These are phyloP conservation scores for Soucietia sequanensis DNA, from an alignment of 805 yeast genomes.

Conservation along the genomic window DNA sequence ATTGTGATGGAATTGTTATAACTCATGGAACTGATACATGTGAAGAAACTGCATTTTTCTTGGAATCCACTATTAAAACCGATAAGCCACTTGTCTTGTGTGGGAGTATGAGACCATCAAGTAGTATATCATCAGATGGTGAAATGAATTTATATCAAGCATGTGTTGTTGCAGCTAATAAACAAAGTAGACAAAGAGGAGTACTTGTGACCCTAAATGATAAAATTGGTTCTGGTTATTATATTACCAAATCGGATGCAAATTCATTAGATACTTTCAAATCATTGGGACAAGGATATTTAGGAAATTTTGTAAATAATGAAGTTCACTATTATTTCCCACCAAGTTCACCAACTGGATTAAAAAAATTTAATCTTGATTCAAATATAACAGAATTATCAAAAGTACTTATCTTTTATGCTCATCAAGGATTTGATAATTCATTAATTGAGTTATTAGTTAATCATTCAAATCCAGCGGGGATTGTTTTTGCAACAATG, in stretches of 20 bases:
- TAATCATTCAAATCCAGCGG: slow-evolving; percentile 42
- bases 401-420: slow-evolving; percentile 57
- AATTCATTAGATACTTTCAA: slow-evolving; percentile 70
- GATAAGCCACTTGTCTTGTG: slow-evolving; percentile 61
- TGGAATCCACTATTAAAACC: slow-evolving; percentile 47
- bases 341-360: slow-evolving; percentile 56
- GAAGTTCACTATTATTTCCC: slow-evolving; percentile 66
- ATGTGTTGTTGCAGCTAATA: slow-evolving; percentile 57
- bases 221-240: slow-evolving; percentile 66
- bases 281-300: slow-evolving; percentile 64
- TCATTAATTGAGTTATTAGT: slow-evolving; percentile 47
- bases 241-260: slow-evolving; percentile 68
- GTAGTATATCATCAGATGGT: slow-evolving; percentile 69
- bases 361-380: slow-evolving; percentile 8
- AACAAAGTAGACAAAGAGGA: slow-evolving; percentile 54
- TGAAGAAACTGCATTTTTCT: slow-evolving; percentile 66
- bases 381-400: slow-evolving; percentile 26
- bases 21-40: slow-evolving; percentile 74
- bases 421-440: slow-evolving; percentile 59
- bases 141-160: slow-evolving; percentile 74
- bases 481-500: slow-evolving; percentile 65
- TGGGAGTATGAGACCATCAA: slow-evolving; percentile 75
- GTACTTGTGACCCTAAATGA: slow-evolving; percentile 66
- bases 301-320: slow-evolving; percentile 68
- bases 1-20: slow-evolving; percentile 58